phyloP scores from a whole-genome alignment of 2,329 filamentous ascomycete species.

The Aplosporella prunicola region DNA sequence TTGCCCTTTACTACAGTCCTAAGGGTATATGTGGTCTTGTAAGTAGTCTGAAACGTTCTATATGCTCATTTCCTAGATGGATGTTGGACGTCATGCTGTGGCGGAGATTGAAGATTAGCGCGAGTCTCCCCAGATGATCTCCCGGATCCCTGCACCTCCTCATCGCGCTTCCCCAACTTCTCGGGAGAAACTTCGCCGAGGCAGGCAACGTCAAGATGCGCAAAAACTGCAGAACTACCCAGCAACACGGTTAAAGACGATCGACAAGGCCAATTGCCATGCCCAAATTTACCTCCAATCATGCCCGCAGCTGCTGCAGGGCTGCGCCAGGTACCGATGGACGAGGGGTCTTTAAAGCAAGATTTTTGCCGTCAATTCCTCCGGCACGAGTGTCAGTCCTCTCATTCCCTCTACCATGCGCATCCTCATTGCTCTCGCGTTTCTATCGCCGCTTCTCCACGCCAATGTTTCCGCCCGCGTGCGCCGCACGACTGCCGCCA shows the following conservation, averaged over 20 bases:
- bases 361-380: neutral
- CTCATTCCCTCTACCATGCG: neutral
- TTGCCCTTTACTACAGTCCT: too few species aligned
- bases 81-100: too few species aligned
- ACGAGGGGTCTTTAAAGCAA: too few species aligned
- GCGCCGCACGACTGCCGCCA: neutral
- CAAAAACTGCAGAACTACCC: neutral
- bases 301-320: constrained; percentile 1
- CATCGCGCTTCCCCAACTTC: constrained; percentile 1
- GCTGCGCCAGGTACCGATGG: neutral
- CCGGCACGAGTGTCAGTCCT: neutral
- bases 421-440: neutral
- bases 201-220: neutral
- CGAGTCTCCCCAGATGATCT: constrained; percentile 6
- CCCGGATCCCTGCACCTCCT: neutral
- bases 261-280: neutral
- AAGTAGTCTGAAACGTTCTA: too few species aligned
- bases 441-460: neutral
- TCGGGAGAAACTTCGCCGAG: constrained; percentile 5
- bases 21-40: too few species aligned
- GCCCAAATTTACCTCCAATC: constrained; percentile 10
- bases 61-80: too few species aligned
- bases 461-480: neutral
- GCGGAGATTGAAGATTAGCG: too few species aligned
- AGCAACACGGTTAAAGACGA: neutral